phyloP scores from a whole-genome alignment of 768 basidiomycete species.

The Podaxis carcinomalis region DNA sequence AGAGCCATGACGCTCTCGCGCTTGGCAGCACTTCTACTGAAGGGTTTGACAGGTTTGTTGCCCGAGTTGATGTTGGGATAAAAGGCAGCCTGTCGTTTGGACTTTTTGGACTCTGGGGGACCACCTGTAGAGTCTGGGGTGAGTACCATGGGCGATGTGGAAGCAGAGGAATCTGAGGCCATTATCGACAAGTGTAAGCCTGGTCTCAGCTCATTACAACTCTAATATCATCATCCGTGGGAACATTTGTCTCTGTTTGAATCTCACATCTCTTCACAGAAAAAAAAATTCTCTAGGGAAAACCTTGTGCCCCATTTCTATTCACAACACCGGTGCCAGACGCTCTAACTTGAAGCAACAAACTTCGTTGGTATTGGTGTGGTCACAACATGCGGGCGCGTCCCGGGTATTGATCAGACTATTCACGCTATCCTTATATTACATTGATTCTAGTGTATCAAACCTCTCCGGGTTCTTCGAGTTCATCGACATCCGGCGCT shows the following conservation, averaged over 20 bases:
- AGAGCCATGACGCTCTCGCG: constrained; percentile 91
- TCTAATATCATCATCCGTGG: constrained; percentile 1
- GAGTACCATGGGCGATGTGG: constrained; percentile 48
- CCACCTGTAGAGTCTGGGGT: constrained; percentile 59
- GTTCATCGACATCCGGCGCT: background rate
- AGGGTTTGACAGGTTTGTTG: constrained; percentile 78
- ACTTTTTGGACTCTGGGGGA: constrained; percentile 34
- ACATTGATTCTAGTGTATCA: background rate
- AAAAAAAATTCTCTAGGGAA: background rate
- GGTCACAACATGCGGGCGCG: too few relatives aligned
- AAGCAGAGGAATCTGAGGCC: constrained; percentile 41
- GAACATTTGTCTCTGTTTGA: background rate
- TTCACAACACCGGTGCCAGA: too few relatives aligned
- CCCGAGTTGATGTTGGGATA: constrained; percentile 70
- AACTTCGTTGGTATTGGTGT: too few relatives aligned
- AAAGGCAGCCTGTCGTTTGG: constrained; percentile 68
- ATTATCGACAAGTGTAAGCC: constrained; percentile 17
- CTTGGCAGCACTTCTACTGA: constrained; percentile 88
- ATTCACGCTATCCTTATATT: too few relatives aligned
- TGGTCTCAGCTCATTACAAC: background rate
- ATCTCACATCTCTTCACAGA: background rate
- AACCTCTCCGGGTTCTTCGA: background rate
- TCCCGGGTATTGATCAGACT: too few relatives aligned
- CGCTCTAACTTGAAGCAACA: too few relatives aligned
- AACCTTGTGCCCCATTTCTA: too few relatives aligned